A percentile compares a stretch with the other conserved stretches of the same genome.
phyloP scores from a whole-genome alignment of 345 rosid genomes.

The Eucalyptus grandis region DNA sequence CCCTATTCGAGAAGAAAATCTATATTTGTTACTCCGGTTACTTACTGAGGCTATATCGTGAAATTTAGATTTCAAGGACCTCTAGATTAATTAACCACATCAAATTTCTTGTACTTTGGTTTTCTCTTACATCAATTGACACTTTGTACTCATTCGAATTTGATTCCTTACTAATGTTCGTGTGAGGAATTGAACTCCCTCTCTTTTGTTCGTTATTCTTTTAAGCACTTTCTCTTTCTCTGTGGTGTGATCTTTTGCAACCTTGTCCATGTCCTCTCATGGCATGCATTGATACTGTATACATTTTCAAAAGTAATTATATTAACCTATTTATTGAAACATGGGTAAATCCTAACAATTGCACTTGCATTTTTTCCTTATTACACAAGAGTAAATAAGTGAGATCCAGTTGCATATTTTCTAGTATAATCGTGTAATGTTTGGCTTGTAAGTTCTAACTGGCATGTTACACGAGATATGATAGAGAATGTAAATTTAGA shows the following conservation, averaged over 20 bases:
- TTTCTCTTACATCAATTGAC: too few species aligned
- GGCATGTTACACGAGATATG: too few species aligned
- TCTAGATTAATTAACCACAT: too few species aligned
- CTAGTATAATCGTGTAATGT: background rate
- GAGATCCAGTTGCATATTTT: background rate
- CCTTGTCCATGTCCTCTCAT: background rate
- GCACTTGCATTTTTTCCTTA: background rate
- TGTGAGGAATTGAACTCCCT: too few species aligned
- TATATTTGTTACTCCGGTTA: fast-evolving
- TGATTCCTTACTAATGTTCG: background rate
- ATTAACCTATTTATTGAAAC: background rate
- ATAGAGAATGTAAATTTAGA: background rate
- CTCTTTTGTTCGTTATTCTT: too few species aligned
- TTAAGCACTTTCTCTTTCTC: too few species aligned
- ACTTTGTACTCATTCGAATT: too few species aligned
- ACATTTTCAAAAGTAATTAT: too few species aligned
- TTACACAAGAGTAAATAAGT: background rate
- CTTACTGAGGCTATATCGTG: fast-evolving
- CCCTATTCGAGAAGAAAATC: too few species aligned
- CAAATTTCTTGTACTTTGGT: too few species aligned
- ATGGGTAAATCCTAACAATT: background rate
- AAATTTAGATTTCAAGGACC: too few species aligned
- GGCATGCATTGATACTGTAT: background rate
- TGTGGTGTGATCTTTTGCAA: too few species aligned
- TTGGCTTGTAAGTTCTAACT: background rate